phyloP scores from a whole-genome alignment of 257 asterid genomes.

The Capsicum chinense region DNA sequence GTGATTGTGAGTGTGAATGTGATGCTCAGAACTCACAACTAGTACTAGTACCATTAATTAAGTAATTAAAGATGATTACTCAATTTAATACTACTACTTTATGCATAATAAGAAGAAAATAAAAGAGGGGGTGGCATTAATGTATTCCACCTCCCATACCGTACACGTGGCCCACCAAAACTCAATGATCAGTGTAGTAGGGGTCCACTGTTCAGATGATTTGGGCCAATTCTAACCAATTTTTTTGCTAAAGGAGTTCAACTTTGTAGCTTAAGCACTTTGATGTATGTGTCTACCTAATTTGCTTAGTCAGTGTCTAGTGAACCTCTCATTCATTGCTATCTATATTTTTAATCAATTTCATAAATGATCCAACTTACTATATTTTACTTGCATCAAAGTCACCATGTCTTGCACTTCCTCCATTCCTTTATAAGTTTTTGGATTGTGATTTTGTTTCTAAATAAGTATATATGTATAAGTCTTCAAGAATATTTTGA shows the following conservation, averaged over 20 bases:
- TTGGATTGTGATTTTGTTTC: too few species aligned
- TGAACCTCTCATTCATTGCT: slow-evolving; percentile 10
- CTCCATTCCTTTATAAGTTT: too few species aligned
- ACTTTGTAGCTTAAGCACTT: slow-evolving; percentile 33
- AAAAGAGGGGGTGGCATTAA: slow-evolving; percentile 22
- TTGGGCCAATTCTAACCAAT: slow-evolving; percentile 27
- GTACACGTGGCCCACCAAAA: slow-evolving; percentile 40
- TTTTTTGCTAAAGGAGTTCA: slow-evolving; percentile 23
- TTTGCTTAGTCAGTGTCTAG: background rate
- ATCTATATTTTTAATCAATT: background rate
- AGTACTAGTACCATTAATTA: background rate
- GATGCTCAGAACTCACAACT: background rate
- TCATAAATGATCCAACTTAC: background rate
- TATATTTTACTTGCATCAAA: background rate
- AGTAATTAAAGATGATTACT: slow-evolving; percentile 16
- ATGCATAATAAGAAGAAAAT: background rate
- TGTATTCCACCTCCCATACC: slow-evolving; percentile 38
- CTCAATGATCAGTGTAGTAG: slow-evolving; percentile 35
- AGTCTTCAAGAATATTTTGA: too few species aligned
- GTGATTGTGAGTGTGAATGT: slow-evolving; percentile 8
- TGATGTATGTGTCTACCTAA: slow-evolving; percentile 25
- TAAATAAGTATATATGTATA: too few species aligned
- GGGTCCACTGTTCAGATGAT: slow-evolving; percentile 28
- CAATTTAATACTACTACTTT: slow-evolving; percentile 16
- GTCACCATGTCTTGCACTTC: too few species aligned